A percentile compares a stretch with the other conserved stretches of the same genome.
These are phyloP conservation scores for Lentinula sp. DNA, from an alignment of 768 basidiomycete genomes.

Conservation along the genomic window DNA sequence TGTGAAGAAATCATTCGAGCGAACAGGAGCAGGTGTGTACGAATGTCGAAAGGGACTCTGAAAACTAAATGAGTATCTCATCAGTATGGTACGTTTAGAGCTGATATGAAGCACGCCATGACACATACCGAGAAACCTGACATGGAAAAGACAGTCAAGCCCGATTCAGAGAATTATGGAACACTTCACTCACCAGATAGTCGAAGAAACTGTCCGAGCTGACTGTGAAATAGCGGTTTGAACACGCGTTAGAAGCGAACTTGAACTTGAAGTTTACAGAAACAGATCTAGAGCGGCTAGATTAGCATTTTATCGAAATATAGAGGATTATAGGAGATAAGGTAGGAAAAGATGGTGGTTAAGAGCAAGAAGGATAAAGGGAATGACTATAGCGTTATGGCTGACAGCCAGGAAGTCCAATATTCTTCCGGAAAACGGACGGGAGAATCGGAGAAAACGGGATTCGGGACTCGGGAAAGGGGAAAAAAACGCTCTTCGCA, in stretches of 20 bases:
- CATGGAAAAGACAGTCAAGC: background rate
- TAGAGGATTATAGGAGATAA: background rate
- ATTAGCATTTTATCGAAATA: background rate
- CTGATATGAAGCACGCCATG: background rate
- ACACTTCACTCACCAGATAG: background rate
- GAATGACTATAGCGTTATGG: background rate
- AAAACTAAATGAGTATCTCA: background rate
- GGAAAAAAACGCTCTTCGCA: conserved; percentile 6
- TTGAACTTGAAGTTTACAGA: background rate
- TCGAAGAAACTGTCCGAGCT: background rate
- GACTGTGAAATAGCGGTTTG: background rate
- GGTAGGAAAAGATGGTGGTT: background rate
- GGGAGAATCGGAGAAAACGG: conserved; percentile 4
- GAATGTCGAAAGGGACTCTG: background rate
- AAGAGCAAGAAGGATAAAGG: background rate
- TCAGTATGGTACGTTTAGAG: background rate
- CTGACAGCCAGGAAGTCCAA: background rate
- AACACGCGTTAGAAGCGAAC: background rate
- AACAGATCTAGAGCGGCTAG: background rate
- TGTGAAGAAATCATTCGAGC: background rate
- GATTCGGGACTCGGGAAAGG: conserved; percentile 6
- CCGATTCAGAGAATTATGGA: background rate
- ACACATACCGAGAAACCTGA: background rate
- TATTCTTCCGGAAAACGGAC: background rate
- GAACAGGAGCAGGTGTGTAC: background rate